Percentiles rank a stretch among this genome's conserved stretches.
Conservation (phyloP, 257 asterid genomes). For the Lavandula angustifolia region DNA sequence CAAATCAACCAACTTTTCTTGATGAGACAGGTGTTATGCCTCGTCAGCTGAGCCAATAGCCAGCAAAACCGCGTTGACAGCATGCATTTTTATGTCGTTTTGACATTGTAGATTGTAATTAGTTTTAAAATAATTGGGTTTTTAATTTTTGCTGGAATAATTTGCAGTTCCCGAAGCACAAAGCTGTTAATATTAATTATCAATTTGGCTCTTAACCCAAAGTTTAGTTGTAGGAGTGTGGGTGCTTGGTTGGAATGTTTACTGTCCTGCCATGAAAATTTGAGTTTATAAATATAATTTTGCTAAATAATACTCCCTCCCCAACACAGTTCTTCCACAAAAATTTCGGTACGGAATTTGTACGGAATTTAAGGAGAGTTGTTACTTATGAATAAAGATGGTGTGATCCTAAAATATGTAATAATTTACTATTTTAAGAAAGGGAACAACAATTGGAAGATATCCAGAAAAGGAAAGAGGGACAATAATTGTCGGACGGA, state of each 20-base stretch:
- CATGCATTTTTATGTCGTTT: slow-evolving; percentile 50
- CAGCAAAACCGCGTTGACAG: slow-evolving; percentile 75
- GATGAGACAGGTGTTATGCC: slow-evolving; percentile 39
- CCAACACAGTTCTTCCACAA: no score
- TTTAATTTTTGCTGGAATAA: slow-evolving; percentile 7
- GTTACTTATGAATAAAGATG: no score
- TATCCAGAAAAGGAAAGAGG: no score
- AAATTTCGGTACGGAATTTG: no score
- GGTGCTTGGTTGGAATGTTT: slow-evolving; percentile 40
- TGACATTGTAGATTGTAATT: slow-evolving; percentile 30
- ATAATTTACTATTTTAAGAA: no score
- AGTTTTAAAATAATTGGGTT: no score
- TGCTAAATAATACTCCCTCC: no score
- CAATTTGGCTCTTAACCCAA: slow-evolving; percentile 32
- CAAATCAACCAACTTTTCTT: no score
- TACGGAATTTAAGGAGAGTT: no score
- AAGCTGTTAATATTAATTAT: slow-evolving; percentile 30
- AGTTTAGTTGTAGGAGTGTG: slow-evolving; percentile 32
- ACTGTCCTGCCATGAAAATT: slow-evolving; percentile 10
- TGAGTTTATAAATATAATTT: slow-evolving; percentile 18
- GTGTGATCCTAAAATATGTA: no score
- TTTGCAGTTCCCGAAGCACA: slow-evolving; percentile 32
- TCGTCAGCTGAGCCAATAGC: slow-evolving; percentile 46
- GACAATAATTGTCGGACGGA: no score
- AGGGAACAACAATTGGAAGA: no score